Base-by-base conservation (phyloP, 306 rosid genomes). In the Castanopsis chinensis region DNA sequence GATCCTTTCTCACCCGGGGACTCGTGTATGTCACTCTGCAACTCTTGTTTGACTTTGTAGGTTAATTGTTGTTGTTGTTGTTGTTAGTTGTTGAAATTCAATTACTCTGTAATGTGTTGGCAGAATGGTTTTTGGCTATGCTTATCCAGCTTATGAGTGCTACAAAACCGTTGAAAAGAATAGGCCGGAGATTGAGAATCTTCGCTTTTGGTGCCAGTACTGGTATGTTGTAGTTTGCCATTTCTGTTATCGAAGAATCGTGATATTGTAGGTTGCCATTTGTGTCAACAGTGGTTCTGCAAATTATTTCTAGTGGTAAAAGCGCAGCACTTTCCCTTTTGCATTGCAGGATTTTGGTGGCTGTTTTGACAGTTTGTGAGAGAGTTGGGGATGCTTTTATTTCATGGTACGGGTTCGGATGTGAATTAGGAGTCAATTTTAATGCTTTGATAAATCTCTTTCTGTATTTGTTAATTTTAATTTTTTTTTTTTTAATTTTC, bases 191-290 rank as follows among this genome's bases (percentile, higher is more conserved):
- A 92, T 94, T 37, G 93, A 92, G 72, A 90, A 89, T 27, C 97
- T 94, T 78, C 93, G 86, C 79, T 94, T 91, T 79, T 94, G 97
- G 98, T 94, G 98, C 87, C 94, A 94, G 79, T 94, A 94, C 71
- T 94, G 98, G 98, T 91, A 89, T 75, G 55, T 52, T 45, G 60
- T 69, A 45, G 58, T 37, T 52, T 6, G 15, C 61, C 5, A 20
- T 70, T 72, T 41, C 4, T 61, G 76, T 2, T 28, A 28, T 28
- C 30, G 30, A 28, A 28, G 30, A 28, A 1, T 28, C 3, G 30
- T 28, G 89, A 89, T 74, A 51, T 52, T 56, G 59, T 69, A 43
- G 57, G 65, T 51, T 5, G 14, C 60, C 6, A 20, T 70, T 72
- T 37, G 12, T 67, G 77, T 57, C 13, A 58, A 76, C 8, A 49